phyloP scores from a whole-genome alignment of 257 asterid genomes.

The Ilex aquifolium region DNA sequence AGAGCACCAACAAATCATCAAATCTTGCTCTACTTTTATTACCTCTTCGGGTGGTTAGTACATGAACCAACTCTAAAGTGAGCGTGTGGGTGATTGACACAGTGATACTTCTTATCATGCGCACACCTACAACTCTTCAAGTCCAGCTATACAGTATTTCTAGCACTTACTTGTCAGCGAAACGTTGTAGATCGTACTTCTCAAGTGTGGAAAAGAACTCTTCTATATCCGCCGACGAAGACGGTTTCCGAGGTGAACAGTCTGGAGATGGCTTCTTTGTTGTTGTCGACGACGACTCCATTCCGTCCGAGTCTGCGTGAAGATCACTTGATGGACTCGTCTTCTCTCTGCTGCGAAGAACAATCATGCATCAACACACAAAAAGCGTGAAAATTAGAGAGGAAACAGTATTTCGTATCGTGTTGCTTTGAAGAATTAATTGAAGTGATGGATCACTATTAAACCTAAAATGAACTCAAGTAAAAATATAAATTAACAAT shows the following conservation, averaged over 20 bases:
- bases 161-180: conserved; percentile 63
- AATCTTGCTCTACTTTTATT: neutral
- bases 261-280: conserved; percentile 30
- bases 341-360: conserved; percentile 35
- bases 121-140: conserved; percentile 25
- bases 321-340: conserved; percentile 44
- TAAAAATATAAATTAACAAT: neutral
- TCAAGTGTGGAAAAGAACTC: conserved; percentile 75
- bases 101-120: conserved; percentile 23
- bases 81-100: conserved; percentile 9
- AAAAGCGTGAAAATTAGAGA: conserved; percentile 6
- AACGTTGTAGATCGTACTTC: conserved; percentile 60
- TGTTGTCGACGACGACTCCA: conserved; percentile 19
- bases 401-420: conserved; percentile 4
- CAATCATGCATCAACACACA: neutral
- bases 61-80: conserved; percentile 31
- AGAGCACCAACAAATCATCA: conserved; percentile 13
- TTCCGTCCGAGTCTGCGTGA: conserved; percentile 34
- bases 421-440: no score
- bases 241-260: conserved; percentile 19
- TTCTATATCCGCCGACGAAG: conserved; percentile 64
- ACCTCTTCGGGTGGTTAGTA: conserved; percentile 24
- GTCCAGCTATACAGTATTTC: conserved; percentile 11
- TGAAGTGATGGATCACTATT: no score
- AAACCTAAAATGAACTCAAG: conserved; percentile 10